These are phyloP conservation scores for Dichotomocladium elegans DNA, from an alignment of 371 early-diverging fungal genomes.

Conservation along the genomic window DNA sequence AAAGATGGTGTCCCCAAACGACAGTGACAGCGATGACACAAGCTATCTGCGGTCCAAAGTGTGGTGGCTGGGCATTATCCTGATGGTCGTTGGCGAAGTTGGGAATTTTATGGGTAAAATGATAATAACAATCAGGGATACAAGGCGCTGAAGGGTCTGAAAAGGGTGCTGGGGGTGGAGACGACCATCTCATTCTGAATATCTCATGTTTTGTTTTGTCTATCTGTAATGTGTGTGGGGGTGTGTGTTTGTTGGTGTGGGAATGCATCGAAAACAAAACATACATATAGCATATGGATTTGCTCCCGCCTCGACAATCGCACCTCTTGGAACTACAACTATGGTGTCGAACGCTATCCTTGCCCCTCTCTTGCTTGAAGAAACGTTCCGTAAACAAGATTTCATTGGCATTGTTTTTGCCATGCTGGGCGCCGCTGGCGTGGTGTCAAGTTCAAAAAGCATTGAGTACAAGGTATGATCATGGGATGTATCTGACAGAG, in stretches of 20 bases:
- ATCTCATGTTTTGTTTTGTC: no score
- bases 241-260: no score
- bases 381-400: conserved; percentile 53
- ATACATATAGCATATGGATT: conserved; percentile 58
- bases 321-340: conserved; percentile 69
- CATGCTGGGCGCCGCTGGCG: conserved; percentile 59
- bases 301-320: conserved; percentile 66
- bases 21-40: conserved; percentile 13
- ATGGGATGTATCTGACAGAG: no score
- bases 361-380: conserved; percentile 62
- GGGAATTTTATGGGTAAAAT: conserved; percentile 43
- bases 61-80: conserved; percentile 64
- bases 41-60: conserved; percentile 47
- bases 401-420: conserved; percentile 55
- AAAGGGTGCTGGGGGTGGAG: no score
- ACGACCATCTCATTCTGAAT: no score
- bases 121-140: no score
- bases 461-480: conserved; percentile 42
- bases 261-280: not conserved
- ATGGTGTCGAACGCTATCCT: conserved; percentile 61
- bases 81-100: conserved; percentile 53
- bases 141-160: no score
- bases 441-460: conserved; percentile 51
- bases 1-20: not conserved
- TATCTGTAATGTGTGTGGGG: no score